Evolutionary conservation across 257 asterid species (phyloP), one percentile per base, ranked within the genome.

Genomic region (Marsdenia floribunda): DNA sequence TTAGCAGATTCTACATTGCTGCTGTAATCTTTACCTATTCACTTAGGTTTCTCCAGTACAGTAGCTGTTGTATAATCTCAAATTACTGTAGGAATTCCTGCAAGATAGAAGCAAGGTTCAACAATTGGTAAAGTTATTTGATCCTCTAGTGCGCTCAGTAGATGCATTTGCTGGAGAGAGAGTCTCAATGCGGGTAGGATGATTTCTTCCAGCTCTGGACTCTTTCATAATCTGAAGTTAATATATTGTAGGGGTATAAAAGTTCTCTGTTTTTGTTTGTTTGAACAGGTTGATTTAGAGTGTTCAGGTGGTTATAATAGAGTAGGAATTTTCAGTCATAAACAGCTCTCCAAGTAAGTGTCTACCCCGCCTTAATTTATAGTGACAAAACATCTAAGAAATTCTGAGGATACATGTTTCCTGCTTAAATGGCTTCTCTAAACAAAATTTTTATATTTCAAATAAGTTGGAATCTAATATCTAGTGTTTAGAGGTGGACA

Each of bases 251-350:
- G 6, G 71, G 24, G 5, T 68, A 29, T 42, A n/a, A 6, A 40
- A 47, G 57, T 19, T 71, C n/a, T 63, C 16, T 63, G 58, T 40
- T 26, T 57, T 9, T 33, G 35, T 19, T 55, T 42, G 60, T 73
- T 35, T 50, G 53, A 87, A 74, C 88, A 92, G 99, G 97, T 94
- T 73, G 97, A 94, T 87, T 85, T 94, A 82, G 96, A 92, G 70
- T 85, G 84, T 73, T 86, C 97, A 15, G 90, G 85, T 82, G 97
- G 99, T 59, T 81, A 73, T 76, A 80, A 80, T 72, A 86, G 98
- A 81, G 80, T 88, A 70, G 99, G 97, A 46, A 82, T 94, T 80
- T 94, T 90, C 89, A 94, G 96, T 86, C 99, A 94, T 86, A 92
- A 67, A 85, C 81, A 58, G 44, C 90, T 92, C 65, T 92, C 98